These are phyloP conservation scores for Halophytophthora polymorphica DNA, from an alignment of 352 stramenopile genomes.

Conservation along the genomic window DNA sequence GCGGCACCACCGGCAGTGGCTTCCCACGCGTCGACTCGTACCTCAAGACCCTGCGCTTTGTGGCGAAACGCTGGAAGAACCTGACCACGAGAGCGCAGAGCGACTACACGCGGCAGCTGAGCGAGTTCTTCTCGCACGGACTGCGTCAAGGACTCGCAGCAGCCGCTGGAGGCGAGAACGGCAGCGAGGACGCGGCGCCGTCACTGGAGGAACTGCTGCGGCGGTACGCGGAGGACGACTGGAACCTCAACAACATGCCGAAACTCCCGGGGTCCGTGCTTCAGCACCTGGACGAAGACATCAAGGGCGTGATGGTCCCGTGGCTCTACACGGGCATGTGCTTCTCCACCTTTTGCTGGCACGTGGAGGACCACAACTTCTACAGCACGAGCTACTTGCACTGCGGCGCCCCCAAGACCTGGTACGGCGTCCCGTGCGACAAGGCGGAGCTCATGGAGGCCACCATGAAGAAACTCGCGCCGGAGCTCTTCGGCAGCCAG, in stretches of 20 bases:
- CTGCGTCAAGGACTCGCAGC: slow-evolving; percentile 24
- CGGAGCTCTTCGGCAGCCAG: slow-evolving; percentile 92
- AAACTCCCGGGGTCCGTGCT: slow-evolving; percentile 93
- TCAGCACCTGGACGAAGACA: slow-evolving; percentile 94
- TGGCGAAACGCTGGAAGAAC: slow-evolving; percentile 54
- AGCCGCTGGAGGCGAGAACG: slow-evolving; percentile 16
- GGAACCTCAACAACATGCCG: slow-evolving; percentile 99
- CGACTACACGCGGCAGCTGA: slow-evolving; percentile 32
- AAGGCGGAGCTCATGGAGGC: slow-evolving; percentile 91
- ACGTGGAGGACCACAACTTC: slow-evolving; percentile 99
- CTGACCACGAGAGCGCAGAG: slow-evolving; percentile 28
- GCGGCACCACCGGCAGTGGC: slow-evolving; percentile 72
- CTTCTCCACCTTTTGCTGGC: slow-evolving; percentile 99
- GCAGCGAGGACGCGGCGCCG: slow-evolving; percentile 12
- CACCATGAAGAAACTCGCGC: slow-evolving; percentile 90
- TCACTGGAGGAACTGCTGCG: slow-evolving; percentile 53
- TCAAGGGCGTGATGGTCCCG: slow-evolving; percentile 99
- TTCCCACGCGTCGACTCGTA: slow-evolving; percentile 76
- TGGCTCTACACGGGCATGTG: slow-evolving; percentile 99
- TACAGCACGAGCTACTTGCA: slow-evolving; percentile 99
- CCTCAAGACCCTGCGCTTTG: slow-evolving; percentile 46
- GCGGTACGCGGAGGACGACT: slow-evolving; percentile 84
- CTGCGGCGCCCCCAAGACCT: slow-evolving; percentile 96
- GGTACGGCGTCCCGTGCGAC: slow-evolving; percentile 95
- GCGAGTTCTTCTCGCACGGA: slow-evolving; percentile 56